Evolutionary conservation across 805 yeast species (phyloP), one percentile per base, ranked within the genome.

Genomic region (Yarrowia sp.): DNA sequence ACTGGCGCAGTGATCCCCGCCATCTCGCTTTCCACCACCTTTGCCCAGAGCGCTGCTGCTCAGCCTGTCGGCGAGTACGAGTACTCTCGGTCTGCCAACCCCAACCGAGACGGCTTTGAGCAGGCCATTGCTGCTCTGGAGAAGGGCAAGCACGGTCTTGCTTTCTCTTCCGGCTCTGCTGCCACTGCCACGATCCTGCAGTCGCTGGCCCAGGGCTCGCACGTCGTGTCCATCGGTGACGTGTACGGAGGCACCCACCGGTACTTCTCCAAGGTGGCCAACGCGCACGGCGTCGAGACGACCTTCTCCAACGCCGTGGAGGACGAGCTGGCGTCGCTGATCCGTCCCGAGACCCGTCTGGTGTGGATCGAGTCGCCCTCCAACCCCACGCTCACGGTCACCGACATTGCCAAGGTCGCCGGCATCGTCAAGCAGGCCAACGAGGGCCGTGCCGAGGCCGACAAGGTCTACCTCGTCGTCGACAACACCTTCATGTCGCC

Each of bases 221-320:
- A 90, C 71, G 87, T 87, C 41, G 78, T 89, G 55, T 84, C 90
- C 49, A 84, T 88, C 69, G 91, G 88, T 68, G 96, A 89, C 70
- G 96, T 89, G 49, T 89, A 89, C 74, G 96, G 96, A 65, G 96
- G 96, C 69, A 89, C 96, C 63, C 94, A 89, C 78, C 81, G 96
- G 75, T 89, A 90, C 76, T 89, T 89, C 80, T 86, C 96, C 72
- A 82, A 87, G 73, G 96, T 89, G 53, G 96, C 93, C 64, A 78
- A 79, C 71, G 81, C 89, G 49, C 94, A 88, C 72, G 93, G 93
- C 63, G 87, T 88, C 63, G 80, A 77, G 62, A 81, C 87, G 46
- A 74, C 84, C 16, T 89, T 90, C 75, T 84, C 90, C 51, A 82
- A 81, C 67, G 80, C 86, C 72, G 78, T 89, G 68, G 80, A 79